Evolutionary conservation across 2,329 filamentous ascomycete species (phyloP).

Genomic region (Fusarium oligoseptatum): DNA sequence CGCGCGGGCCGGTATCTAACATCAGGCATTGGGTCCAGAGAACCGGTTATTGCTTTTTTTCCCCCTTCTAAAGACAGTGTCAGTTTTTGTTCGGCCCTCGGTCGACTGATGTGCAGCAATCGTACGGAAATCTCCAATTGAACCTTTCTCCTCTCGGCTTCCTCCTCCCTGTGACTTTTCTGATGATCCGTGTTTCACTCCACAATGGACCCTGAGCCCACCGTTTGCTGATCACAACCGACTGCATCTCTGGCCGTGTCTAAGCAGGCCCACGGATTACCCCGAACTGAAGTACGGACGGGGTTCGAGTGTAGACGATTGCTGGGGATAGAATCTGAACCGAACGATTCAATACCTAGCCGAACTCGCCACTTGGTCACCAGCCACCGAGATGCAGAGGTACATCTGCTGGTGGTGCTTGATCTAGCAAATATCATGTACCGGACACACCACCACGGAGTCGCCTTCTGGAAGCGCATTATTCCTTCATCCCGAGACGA

Average conservation of each 20-base stretch:
- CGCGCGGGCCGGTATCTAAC: neutral
- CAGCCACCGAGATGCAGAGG: constrained; percentile 39
- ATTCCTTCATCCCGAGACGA: neutral
- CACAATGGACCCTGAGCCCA: constrained; percentile 36
- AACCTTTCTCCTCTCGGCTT: neutral
- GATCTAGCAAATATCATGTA: constrained; percentile 11
- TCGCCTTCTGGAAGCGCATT: constrained; percentile 15
- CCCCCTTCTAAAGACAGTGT: neutral
- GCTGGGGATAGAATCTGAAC: constrained; percentile 11
- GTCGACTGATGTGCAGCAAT: constrained; percentile 25
- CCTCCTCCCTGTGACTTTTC: neutral
- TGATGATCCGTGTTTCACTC: constrained; percentile 10
- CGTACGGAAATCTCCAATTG: constrained; percentile 7
- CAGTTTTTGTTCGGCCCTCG: constrained; percentile 18
- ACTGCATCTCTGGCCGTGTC: neutral
- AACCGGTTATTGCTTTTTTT: constrained; percentile 16
- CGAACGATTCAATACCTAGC: constrained; percentile 32
- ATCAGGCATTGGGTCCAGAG: constrained; percentile 20
- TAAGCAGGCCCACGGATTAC: constrained; percentile 16
- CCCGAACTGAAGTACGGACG: constrained; percentile 17
- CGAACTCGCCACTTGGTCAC: constrained; percentile 43
- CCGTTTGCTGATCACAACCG: constrained; percentile 9
- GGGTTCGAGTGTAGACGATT: constrained; percentile 1
- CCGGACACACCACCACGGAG: constrained; percentile 31
- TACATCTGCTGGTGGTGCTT: constrained; percentile 16